Base-by-base conservation (phyloP, 2,329 filamentous ascomycete genomes). In the Xylariales sp. region DNA sequence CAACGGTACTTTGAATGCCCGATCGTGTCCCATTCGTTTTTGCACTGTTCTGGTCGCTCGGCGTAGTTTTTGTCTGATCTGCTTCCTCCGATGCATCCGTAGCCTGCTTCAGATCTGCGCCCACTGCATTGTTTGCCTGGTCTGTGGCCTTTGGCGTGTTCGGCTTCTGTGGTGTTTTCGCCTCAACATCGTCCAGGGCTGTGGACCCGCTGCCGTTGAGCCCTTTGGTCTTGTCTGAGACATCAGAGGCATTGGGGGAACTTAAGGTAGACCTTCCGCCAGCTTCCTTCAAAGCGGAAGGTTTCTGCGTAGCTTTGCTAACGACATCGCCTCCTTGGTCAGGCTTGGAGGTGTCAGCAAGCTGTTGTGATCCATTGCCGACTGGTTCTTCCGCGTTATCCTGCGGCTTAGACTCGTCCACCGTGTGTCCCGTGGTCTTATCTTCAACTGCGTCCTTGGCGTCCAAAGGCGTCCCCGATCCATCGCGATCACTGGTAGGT, bases 1-100 rank as follows among this genome's bases (percentile, higher is more conserved):
- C 56, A 7, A 51, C 21, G 7, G 42, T 36, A 4, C 46, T 28
- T 4, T 43, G 25, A 7, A 28, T 36, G 14, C 29, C 29, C 8
- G 22, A 9, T 9, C 12, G 9, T n/a, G 34, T 22, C 6, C 31
- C 25, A 35, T 24, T 18, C n/a, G n/a, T n/a, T n/a, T n/a, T n/a
- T n/a, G n/a, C n/a, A n/a, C 18, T 34, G 14, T 19, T 34, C 31
- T 7, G 31, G 31, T 27, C 24, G 24, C 24, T 28, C n/a, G 25
- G 25, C n/a, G 25, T 28, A 28, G 25, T 28, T 28, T n/a, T n/a
- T 28, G 25, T 28, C 25, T 28, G 25, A 28, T 8, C n/a, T 28
- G 25, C n/a, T 28, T 28, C n/a, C 25, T 8, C 25, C 25, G n/a
- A n/a, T 8, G 8, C 8, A 28, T 28, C n/a, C n/a, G 8, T 28